A percentile compares a stretch with the other conserved stretches of the same genome.
Conservation (phyloP, 306 rosid species). For the Vigna angularis region DNA sequence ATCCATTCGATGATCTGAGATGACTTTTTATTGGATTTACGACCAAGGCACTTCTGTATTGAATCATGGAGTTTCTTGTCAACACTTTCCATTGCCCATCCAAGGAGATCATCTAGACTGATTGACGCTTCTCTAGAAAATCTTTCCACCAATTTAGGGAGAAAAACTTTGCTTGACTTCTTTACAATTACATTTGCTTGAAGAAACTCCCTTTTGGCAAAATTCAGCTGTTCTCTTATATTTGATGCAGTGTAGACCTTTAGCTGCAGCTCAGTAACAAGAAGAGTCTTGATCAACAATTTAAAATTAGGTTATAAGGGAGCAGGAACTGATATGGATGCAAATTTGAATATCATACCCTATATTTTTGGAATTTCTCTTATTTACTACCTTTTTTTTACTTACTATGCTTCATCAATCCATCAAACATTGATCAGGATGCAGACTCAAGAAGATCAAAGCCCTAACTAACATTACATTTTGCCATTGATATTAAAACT, state of each 20-base stretch:
- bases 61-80: constrained; percentile 80
- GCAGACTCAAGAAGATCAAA: constrained; percentile 1
- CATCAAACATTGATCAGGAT: constrained; percentile 19
- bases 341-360: constrained; percentile 26
- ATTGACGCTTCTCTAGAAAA: constrained; percentile 75
- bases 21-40: constrained; percentile 64
- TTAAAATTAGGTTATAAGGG: constrained; percentile 4
- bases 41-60: constrained; percentile 72
- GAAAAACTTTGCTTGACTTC: constrained; percentile 78
- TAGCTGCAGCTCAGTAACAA: constrained; percentile 61
- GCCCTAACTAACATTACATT: constrained; percentile 14
- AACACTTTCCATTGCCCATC: constrained; percentile 71
- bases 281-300: constrained; percentile 27
- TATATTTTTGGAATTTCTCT: not conserved
- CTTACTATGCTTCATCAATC: constrained; percentile 25
- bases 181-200: constrained; percentile 74
- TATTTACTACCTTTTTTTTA: not conserved
- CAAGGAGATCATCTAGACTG: constrained; percentile 67
- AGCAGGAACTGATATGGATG: constrained; percentile 6
- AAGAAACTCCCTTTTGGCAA: constrained; percentile 80
- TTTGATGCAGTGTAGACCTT: constrained; percentile 84
- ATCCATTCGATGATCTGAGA: constrained; percentile 88
- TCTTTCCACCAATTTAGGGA: constrained; percentile 84
- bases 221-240: constrained; percentile 70
- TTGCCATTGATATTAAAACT: not conserved